Evolutionary conservation across 352 stramenopile species (phyloP), one percentile per base, ranked within the genome.

Genomic region (Phytopythium oedochilum): DNA sequence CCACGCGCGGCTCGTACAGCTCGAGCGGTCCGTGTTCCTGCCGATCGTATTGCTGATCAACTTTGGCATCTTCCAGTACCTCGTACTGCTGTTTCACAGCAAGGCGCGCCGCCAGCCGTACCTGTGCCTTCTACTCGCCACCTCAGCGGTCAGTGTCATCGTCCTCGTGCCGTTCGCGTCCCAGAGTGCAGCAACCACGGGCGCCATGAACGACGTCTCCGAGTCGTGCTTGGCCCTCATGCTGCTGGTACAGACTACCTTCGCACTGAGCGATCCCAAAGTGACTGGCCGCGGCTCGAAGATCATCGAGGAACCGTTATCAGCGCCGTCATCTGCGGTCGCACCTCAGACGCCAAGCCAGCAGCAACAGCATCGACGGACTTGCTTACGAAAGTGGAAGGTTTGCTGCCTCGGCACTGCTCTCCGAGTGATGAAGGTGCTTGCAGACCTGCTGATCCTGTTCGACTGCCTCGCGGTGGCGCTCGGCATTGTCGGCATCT

Each of bases 61-160:
- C 51, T 64, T 65, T 12, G 57, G 48, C n/a, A 51, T 70, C 48
- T 73, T 70, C 47, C 61, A 73, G 43, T 73, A 73, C 34, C 52
- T 73, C 45, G 39, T 70, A 29, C 45, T 70, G 35, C 57, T 73
- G 14, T 70, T 68, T 32, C 61, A 68, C 54, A 43, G 48, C 35
- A 63, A 64, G 32, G 54, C 28, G 18, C 57, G 58, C 34, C 45
- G 61, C 2, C 53, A 73, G 32, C 47, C 53, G 11, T 63, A 66
- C 38, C 52, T 70, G 31, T 32, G 63, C 43, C 46, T 63, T 12
- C 35, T 70, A 12, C 43, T 73, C 5, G 15, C 64, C 22, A 45
- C 43, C 15, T 52, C 64, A 1, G 34, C 12, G 7, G 17, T 68
- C 20, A 45, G 51, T 11, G 32, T 68, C 40, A 35, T 55, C n/a